Percentiles rank a stretch among this genome's conserved stretches.
Evolutionary conservation across 176 grass and related monocot species (phyloP).

Genomic region (Thinopyrum elongatum): DNA sequence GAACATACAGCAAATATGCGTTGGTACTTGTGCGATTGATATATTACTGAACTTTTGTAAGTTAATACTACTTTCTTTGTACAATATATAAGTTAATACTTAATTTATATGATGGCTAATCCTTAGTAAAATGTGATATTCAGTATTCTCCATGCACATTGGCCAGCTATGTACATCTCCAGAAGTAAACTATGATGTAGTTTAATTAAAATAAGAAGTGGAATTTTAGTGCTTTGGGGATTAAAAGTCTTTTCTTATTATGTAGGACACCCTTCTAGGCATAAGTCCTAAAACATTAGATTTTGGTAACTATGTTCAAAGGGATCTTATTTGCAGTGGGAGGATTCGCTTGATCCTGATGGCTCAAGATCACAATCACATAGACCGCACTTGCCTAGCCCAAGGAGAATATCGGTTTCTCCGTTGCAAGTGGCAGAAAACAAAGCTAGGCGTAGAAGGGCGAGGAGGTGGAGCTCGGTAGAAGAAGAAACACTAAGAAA

Average conservation of each 20-base stretch:
- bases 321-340: conserved; percentile 50
- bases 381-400: conserved; percentile 41
- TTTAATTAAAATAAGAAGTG: neutral
- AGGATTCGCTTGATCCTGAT: conserved; percentile 40
- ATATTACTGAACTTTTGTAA: neutral
- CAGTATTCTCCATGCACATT: neutral
- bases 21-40: neutral
- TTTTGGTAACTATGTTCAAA: conserved; percentile 10
- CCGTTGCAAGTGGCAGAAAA: conserved; percentile 36
- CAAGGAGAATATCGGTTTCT: conserved; percentile 44
- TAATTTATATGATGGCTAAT: conserved; percentile 6
- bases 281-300: conserved; percentile 2
- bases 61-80: neutral
- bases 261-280: conserved; percentile 11
- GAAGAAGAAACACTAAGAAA: conserved; percentile 79
- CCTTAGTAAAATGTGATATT: neutral
- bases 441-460: conserved; percentile 54
- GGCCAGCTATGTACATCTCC: neutral
- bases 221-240: neutral
- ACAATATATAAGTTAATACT: neutral
- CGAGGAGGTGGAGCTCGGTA: conserved; percentile 47
- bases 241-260: neutral
- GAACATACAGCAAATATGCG: neutral
- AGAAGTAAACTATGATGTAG: neutral
- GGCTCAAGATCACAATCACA: conserved; percentile 8